These are phyloP conservation scores for Petasospora fabianii DNA, from an alignment of 1,139 yeast genomes.

Conservation along the genomic window DNA sequence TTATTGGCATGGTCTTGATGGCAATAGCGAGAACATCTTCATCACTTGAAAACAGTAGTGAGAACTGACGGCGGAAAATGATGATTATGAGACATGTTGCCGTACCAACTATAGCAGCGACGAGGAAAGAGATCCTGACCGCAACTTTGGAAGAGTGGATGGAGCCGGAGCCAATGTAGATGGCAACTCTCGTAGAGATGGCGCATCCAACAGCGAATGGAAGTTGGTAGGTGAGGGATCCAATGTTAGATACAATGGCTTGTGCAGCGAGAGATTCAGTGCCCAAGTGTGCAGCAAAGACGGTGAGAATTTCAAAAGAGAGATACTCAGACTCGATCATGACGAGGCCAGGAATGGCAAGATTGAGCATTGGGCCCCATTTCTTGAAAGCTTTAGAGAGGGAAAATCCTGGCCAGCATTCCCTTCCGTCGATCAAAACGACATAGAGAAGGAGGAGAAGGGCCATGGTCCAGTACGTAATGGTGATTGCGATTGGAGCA, in stretches of 20 bases:
- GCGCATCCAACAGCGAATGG: conserved; percentile 43
- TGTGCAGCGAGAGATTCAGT: conserved; percentile 41
- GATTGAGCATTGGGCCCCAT: conserved; percentile 35
- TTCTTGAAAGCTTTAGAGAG: conserved; percentile 25
- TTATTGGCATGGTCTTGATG: conserved; percentile 30
- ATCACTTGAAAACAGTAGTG: conserved; percentile 30
- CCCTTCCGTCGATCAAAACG: conserved; percentile 29
- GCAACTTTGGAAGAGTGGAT: conserved; percentile 21
- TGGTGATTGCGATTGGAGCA: conserved; percentile 36
- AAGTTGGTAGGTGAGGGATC: conserved; percentile 37
- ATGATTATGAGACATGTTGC: conserved; percentile 25
- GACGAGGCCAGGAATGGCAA: conserved; percentile 39
- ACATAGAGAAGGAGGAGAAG: conserved; percentile 30
- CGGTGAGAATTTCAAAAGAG: conserved; percentile 40
- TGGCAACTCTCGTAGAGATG: conserved; percentile 39
- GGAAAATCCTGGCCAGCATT: conserved; percentile 34
- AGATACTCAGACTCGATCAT: conserved; percentile 42
- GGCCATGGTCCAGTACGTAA: conserved; percentile 36
- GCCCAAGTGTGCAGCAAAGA: conserved; percentile 39
- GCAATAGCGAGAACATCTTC: conserved; percentile 25
- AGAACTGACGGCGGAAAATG: conserved; percentile 24
- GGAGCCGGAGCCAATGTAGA: conserved; percentile 34
- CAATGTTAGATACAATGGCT: conserved; percentile 38
- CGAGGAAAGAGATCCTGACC: conserved; percentile 22
- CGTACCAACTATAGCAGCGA: conserved; percentile 28